Base-by-base conservation (phyloP, 768 basidiomycete genomes). In the Suillus placidus region DNA sequence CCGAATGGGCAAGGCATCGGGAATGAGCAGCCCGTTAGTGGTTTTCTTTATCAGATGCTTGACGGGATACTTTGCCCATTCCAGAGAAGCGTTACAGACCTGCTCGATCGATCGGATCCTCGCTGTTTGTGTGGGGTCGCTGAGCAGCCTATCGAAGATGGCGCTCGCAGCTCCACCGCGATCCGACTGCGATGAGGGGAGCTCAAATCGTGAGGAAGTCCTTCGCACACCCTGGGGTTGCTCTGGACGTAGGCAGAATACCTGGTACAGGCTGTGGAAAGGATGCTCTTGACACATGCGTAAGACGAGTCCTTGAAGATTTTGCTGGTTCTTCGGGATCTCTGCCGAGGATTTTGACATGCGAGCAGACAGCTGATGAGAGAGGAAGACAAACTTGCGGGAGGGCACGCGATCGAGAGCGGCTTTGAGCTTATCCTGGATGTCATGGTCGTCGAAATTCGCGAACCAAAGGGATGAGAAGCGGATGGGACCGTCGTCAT, bases 291-390 rank as follows among this genome's bases (percentile, higher is more conserved):
- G 77, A 71, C 92, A 93, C 84, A 99, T 92, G 30, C 88, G 84
- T 6, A 91, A 64, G 30, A 99, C 81, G 34, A 92, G 78, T 2
- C 71, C 77, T 60, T 89, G 87, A 6, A 99, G 81, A 65, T 82
- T 86, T 26, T 76, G 71, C 71, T 95, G 93, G 62, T 80, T 82
- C 49, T 76, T 67, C 6, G 77, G 65, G 42, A 77, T 42, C 3
- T 72, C 57, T 30, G 73, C 70, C 10, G 74, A 68, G 18, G 81
- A 65, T 52, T 79, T 85, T 14, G 90, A 85, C 37, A 99, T 82
- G 9, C 96, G 87, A n/a, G 97, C 95, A 0, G 95, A 89, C 6
- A 99, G 86, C 77, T 99, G 97, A 77, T 96, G 94, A 80, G 94
- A 89, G 62, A 99, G 83, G 76, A 95, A 94, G 52, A 97, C 84